Evolutionary conservation across 345 rosid genomes (phyloP).

Genomic region (Eutrema heterophyllum): DNA sequence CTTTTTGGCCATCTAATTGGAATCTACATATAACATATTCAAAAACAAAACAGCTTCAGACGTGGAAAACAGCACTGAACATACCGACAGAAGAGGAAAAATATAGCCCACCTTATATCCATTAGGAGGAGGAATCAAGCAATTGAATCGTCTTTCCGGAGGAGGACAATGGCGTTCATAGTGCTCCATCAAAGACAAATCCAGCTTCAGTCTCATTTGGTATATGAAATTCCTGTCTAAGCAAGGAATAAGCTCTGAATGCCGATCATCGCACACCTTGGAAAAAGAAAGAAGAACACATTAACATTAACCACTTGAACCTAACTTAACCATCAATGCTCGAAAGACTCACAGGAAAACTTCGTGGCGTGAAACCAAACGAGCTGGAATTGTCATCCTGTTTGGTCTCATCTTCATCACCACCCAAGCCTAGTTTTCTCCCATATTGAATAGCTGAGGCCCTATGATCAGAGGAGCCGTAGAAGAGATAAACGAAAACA

Average conservation of each 20-base stretch:
- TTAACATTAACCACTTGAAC: background rate
- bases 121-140: slow-evolving; percentile 92
- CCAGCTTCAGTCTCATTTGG: slow-evolving; percentile 89
- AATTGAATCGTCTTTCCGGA: slow-evolving; percentile 78
- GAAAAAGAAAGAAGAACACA: background rate
- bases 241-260: slow-evolving; percentile 90
- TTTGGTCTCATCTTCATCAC: slow-evolving; percentile 64
- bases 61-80: no score
- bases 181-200: slow-evolving; percentile 89
- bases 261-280: slow-evolving; percentile 87
- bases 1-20: slow-evolving; percentile 95
- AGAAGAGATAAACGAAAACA: slow-evolving; percentile 59
- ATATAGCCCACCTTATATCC: slow-evolving; percentile 67
- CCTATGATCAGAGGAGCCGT: slow-evolving; percentile 51
- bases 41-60: background rate
- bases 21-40: slow-evolving; percentile 36
- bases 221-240: slow-evolving; percentile 77
- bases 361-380: slow-evolving; percentile 42
- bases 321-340: background rate
- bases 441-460: slow-evolving; percentile 75
- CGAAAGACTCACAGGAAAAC: slow-evolving; percentile 63
- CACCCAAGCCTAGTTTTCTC: slow-evolving; percentile 73
- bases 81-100: background rate
- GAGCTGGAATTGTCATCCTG: slow-evolving; percentile 48
- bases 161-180: slow-evolving; percentile 93